phyloP scores from a whole-genome alignment of 83 land plant species.

The Larix sibirica region DNA sequence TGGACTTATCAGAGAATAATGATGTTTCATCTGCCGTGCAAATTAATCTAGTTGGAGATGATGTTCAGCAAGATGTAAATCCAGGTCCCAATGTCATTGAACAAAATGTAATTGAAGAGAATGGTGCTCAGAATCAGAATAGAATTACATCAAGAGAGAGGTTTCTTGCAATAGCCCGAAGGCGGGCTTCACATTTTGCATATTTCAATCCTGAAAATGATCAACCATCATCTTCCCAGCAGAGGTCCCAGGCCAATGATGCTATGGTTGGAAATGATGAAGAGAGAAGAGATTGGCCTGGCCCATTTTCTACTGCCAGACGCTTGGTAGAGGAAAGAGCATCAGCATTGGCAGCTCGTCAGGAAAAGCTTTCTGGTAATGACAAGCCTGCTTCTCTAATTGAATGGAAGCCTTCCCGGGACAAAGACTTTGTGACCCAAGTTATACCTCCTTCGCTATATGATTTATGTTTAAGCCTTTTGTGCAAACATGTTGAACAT shows the following conservation, averaged over 20 bases:
- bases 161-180: slow-evolving; percentile 10
- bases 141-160: neutral
- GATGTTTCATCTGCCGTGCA: no score
- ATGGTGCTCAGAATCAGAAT: neutral
- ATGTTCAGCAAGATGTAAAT: neutral
- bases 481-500: slow-evolving; percentile 47
- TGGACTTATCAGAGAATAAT: no score
- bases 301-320: slow-evolving; percentile 66
- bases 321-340: slow-evolving; percentile 56
- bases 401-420: slow-evolving; percentile 18
- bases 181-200: slow-evolving; percentile 6
- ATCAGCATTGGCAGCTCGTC: slow-evolving; percentile 16
- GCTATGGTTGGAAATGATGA: neutral
- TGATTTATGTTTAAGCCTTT: slow-evolving; percentile 32
- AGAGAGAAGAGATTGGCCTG: slow-evolving; percentile 60
- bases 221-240: neutral
- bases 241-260: neutral
- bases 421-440: neutral
- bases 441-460: slow-evolving; percentile 35
- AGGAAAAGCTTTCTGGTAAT: neutral
- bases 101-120: slow-evolving; percentile 3
- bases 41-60: neutral
- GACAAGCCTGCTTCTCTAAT: neutral
- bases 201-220: neutral
- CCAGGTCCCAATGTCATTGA: neutral